A percentile compares a stretch with the other conserved stretches of the same genome.
Conservation (phyloP, 257 asterid genomes). For the Solanum tarijense region DNA sequence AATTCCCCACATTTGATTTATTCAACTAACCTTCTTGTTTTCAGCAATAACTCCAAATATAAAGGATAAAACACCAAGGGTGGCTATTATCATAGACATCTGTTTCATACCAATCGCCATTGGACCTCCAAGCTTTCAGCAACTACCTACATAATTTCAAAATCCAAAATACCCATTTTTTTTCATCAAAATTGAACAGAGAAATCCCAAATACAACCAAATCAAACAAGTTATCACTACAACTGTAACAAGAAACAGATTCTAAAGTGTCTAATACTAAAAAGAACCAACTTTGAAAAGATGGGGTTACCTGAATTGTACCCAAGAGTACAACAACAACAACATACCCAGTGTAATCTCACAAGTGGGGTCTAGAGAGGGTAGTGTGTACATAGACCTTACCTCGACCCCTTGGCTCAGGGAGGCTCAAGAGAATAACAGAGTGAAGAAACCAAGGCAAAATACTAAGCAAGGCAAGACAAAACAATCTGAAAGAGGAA, state of each 20-base stretch:
- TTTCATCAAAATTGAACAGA: not conserved
- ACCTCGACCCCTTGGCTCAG: not conserved
- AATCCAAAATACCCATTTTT: not conserved
- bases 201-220: not conserved
- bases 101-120: slow-evolving; percentile 51
- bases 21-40: slow-evolving; percentile 7
- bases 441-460: not conserved
- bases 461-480: not conserved
- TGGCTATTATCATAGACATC: slow-evolving; percentile 40
- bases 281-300: not conserved
- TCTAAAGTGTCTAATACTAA: not conserved
- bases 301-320: not conserved
- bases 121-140: not conserved
- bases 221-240: not conserved
- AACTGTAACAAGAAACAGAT: not conserved
- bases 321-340: not conserved
- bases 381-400: not conserved
- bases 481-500: not conserved
- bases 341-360: not conserved
- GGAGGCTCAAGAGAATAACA: not conserved
- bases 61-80: slow-evolving; percentile 46
- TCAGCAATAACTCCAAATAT: slow-evolving; percentile 53
- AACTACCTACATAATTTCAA: slow-evolving; percentile 10
- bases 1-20: not conserved
- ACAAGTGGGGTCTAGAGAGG: not conserved